Evolutionary conservation across 1,284 basidiomycete genomes (phyloP), one percentile per base, ranked within the genome.

Genomic region (Inonotus hispidus): DNA sequence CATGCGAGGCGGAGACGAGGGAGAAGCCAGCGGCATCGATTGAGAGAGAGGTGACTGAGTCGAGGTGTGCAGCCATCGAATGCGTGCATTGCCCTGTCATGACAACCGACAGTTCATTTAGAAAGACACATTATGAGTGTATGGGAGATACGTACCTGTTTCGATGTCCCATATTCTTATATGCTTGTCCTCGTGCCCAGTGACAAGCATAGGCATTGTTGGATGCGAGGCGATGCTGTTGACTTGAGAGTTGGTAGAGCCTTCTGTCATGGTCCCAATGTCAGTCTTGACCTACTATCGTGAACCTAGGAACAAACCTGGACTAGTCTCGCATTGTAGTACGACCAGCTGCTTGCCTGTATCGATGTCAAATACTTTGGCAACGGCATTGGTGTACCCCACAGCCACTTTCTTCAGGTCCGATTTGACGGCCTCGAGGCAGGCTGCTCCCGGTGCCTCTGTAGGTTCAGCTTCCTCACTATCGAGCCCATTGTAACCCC

Each of bases 171-270:
- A 97, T 61, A 98, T 85, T 35, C 92, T 83, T 66, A 98, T 93
- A 69, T 88, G 88, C 67, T 93, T 94, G 77, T 98, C 95, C 74
- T 98, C 95, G 71, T 97, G 92, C 0, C 87, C 96, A 14, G 92
- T 91, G 38, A 96, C 85, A 53, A 98, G 82, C 27, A 95, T 75
- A 1, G 92, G 85, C 79, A 95, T 86, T 1, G 92, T 95, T 11
- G 95, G 94, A 76, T 98, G 94, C 49, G 93, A 94, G 41, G 89
- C 84, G 56, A 98, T 86, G 63, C 87, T 84, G 74, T 98, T 98
- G 66, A 95, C 88, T 74, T 96, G 95, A 1, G 90, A 88, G 11
- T 81, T 82, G 35, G 82, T 73, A 13, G 83, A 84, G 25, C 84
- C 88, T 69, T 90, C 90, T 91, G 68, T 14, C 47, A 23, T 63